Conservation (phyloP, 192 early-diverging fungal species). For the Cladochytrium replicatum region DNA sequence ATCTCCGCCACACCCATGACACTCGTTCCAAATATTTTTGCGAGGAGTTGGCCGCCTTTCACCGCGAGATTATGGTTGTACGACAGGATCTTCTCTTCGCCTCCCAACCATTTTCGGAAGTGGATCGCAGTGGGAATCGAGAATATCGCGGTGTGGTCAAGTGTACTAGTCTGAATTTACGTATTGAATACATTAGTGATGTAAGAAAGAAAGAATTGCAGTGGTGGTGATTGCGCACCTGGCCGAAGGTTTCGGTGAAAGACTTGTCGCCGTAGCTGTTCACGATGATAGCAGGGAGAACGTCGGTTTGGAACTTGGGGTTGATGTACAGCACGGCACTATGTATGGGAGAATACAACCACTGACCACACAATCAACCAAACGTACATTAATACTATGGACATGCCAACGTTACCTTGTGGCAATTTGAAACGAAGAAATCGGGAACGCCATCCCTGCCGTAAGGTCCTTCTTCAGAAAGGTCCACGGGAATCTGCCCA, state of each 20-base stretch:
- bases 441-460: no score
- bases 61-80: constrained; percentile 47
- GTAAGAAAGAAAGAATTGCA: no score
- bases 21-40: constrained; percentile 47
- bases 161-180: constrained; percentile 18
- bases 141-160: constrained; percentile 17
- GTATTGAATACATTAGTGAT: no score
- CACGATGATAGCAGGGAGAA: constrained; percentile 37
- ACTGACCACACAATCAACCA: no score
- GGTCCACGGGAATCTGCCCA: constrained; percentile 54
- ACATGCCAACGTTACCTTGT: no score
- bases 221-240: no score
- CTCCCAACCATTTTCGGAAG: constrained; percentile 46
- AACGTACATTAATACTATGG: no score
- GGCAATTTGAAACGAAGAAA: constrained; percentile 50
- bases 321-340: constrained; percentile 44
- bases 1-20: constrained; percentile 20
- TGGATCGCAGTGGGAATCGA: constrained; percentile 29
- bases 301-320: constrained; percentile 32
- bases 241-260: no score
- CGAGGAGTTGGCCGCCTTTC: constrained; percentile 40
- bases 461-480: no score
- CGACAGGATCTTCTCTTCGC: constrained; percentile 45
- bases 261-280: constrained; percentile 26
- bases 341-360: constrained; percentile 47